phyloP scores from a whole-genome alignment of 176 grass and related monocot genomes.

The Chloris gayana region DNA sequence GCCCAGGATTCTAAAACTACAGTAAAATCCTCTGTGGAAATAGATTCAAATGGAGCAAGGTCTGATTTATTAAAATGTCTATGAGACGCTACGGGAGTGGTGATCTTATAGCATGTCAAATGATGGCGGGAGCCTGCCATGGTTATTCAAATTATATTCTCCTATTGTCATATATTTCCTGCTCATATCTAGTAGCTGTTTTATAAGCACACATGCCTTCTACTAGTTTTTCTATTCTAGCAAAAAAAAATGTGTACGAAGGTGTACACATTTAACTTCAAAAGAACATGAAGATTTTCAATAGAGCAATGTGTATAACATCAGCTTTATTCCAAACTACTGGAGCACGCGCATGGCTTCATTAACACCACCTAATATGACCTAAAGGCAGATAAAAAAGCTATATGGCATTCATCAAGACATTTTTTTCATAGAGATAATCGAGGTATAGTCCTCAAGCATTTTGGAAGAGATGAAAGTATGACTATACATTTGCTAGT shows the following conservation, averaged over 20 bases:
- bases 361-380: not conserved
- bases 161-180: not conserved
- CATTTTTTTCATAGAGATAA: not conserved
- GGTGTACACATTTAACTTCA: not conserved
- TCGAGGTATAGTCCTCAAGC: not conserved
- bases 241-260: not conserved
- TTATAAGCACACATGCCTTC: not conserved
- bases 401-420: not conserved
- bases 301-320: not conserved
- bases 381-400: not conserved
- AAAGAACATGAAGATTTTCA: not conserved
- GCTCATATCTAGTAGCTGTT: not conserved
- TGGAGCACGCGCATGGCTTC: not conserved
- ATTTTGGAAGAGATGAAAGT: slow-evolving; percentile 11
- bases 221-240: not conserved
- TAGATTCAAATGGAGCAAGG: not conserved
- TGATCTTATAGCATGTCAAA: slow-evolving; percentile 2
- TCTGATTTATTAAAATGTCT: not conserved
- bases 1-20: not conserved
- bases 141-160: not conserved
- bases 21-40: not conserved
- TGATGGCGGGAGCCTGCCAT: not conserved
- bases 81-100: not conserved
- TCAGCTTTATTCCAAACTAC: not conserved
- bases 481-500: not conserved